Evolutionary conservation across 345 rosid species (phyloP).

Genomic region (Brassica carinata): DNA sequence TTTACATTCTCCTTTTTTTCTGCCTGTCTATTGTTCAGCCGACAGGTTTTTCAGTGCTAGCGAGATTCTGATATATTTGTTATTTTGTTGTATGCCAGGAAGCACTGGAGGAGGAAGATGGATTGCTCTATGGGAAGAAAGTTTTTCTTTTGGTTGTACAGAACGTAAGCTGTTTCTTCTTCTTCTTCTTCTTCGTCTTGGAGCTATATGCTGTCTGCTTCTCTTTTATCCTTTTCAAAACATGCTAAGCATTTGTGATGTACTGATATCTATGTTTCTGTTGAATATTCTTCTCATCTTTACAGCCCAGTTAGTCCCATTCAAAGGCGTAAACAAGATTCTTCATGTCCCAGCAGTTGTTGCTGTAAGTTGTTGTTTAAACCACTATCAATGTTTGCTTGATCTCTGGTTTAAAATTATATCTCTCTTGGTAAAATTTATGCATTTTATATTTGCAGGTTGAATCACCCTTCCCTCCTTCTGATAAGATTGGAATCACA

Average conservation of each 20-base stretch:
- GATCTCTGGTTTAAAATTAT: neutral
- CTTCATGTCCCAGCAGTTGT: constrained; percentile 74
- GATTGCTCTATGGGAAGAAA: constrained; percentile 67
- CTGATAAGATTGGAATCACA: constrained; percentile 94
- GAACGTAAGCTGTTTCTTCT: constrained; percentile 80
- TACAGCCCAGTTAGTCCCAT: constrained; percentile 91
- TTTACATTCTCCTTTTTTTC: neutral
- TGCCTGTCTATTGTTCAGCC: constrained; percentile 12
- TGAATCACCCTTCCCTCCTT: constrained; percentile 89
- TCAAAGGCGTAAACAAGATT: constrained; percentile 54
- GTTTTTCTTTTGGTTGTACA: constrained; percentile 81
- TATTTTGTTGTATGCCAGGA: constrained; percentile 50
- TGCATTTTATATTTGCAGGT: constrained; percentile 51
- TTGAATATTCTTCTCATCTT: constrained; percentile 1
- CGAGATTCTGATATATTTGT: constrained; percentile 13
- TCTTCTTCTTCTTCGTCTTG: neutral
- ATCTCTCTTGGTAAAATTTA: neutral
- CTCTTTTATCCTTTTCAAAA: neutral
- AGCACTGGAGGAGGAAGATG: constrained; percentile 93
- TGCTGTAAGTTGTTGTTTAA: constrained; percentile 63
- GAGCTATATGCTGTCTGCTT: neutral
- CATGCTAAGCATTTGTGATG: neutral
- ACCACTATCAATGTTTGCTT: constrained; percentile 10
- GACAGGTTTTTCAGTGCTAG: neutral
- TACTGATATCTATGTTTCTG: neutral